phyloP scores from a whole-genome alignment of 208 protist species.

The Phytomonas francai region DNA sequence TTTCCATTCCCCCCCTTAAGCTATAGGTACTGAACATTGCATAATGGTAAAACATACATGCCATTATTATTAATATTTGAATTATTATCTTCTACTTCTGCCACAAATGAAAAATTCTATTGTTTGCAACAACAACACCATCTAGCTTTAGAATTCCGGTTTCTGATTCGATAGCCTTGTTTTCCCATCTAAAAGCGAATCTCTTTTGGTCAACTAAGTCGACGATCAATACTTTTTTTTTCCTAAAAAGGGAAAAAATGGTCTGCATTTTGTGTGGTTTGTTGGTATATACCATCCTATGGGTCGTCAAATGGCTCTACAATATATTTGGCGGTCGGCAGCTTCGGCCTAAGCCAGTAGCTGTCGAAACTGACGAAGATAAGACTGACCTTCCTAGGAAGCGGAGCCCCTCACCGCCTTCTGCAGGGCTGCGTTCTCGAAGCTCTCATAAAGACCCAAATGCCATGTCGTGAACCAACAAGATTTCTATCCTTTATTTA shows the following conservation, averaged over 20 bases:
- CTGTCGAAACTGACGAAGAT: not conserved
- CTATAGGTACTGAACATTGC: not conserved
- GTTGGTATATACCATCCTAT: constrained; percentile 29
- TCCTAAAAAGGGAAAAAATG: constrained; percentile 18
- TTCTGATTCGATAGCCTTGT: not conserved
- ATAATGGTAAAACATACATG: not conserved
- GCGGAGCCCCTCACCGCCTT: not conserved
- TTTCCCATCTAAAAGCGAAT: not conserved
- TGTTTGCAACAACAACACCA: not conserved
- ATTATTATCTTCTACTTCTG: not conserved
- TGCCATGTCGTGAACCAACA: not conserved
- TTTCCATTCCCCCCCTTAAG: not conserved
- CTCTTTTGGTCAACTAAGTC: not conserved
- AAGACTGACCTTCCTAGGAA: not conserved
- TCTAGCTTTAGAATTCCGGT: not conserved
- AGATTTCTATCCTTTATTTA: not conserved
- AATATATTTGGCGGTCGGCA: constrained; percentile 13
- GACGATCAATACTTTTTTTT: constrained; percentile 1
- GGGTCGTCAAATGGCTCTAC: constrained; percentile 21
- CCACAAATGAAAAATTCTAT: not conserved
- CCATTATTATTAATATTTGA: not conserved
- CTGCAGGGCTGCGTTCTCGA: not conserved
- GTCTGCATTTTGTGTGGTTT: constrained; percentile 48
- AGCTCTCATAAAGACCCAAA: not conserved
- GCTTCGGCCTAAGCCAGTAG: not conserved